Evolutionary conservation across 345 rosid species (phyloP), one percentile per base, ranked within the genome.

Genomic region (Diplotaxis tenuifolia): DNA sequence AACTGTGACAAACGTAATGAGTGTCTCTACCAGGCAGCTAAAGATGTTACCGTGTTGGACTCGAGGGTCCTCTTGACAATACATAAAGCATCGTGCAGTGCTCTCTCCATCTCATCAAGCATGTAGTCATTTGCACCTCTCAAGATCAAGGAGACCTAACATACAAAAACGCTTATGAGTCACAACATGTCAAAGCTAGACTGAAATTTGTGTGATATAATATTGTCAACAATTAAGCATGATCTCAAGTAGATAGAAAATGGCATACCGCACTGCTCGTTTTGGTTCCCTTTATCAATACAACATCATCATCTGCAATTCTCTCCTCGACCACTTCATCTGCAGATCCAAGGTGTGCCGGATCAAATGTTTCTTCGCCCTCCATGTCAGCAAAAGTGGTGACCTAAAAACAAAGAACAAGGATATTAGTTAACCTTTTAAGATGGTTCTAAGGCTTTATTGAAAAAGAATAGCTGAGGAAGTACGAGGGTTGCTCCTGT

Each of bases 311-410:
- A 81, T 88, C 94, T 21, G 97, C 84, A 70, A 95, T 85, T 53
- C 94, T 87, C 79, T 95, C 99, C 80, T 95, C 98, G 31, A 86
- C 90, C 75, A 92, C 97, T 78, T 95, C 96, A 21, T 90, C 90
- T 23, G 99, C 97, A 70, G 67, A 64, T 58, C 98, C 99, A 40
- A 90, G 88, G 63, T 90, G 72, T 65, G 95, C 86, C 2, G 91
- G 75, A 81, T 96, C 99, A 78, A 86, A 96, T 59, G 99, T 96
- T 78, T 89, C 90, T 27, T 95, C 96, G 1, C 99, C 99, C 74
- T 95, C 97, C 98, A 90, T 95, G 75, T 95, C 99, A 69, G 97
- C 98, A 83, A 95, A 95, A 65, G 99, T 95, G 42, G 97, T 90
- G 67, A 92, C 96, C 99, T 96, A 78, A 67, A 23, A 77, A 58